A percentile compares a stretch with the other conserved stretches of the same genome.
phyloP scores from a whole-genome alignment of 768 basidiomycete species.

The Termitomyces eurrhizus region DNA sequence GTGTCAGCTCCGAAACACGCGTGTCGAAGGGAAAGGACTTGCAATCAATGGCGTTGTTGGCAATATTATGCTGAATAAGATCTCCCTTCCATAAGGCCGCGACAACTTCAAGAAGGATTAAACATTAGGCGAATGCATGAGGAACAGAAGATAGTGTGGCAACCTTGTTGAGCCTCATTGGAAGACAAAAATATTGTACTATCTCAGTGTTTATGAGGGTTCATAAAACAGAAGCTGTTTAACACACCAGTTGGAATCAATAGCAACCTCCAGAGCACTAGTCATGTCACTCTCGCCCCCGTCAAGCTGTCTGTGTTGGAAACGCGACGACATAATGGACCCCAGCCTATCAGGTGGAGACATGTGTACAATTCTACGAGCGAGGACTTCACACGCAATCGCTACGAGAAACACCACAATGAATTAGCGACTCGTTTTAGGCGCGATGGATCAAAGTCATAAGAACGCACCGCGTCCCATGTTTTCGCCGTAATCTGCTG shows the following conservation, averaged over 20 bases:
- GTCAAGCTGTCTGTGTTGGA: constrained; percentile 65
- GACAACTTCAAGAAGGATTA: constrained; percentile 50
- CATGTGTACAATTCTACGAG: constrained; percentile 73
- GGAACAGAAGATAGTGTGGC: constrained; percentile 10
- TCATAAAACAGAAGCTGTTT: not conserved
- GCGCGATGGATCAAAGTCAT: not conserved
- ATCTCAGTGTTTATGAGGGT: not conserved
- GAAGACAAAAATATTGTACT: constrained; percentile 86
- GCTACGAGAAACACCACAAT: constrained; percentile 35
- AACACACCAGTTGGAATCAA: constrained; percentile 81
- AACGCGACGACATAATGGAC: constrained; percentile 75
- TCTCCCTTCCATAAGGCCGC: constrained; percentile 80
- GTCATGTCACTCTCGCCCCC: constrained; percentile 71
- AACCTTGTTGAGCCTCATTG: constrained; percentile 79
- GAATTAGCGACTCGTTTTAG: constrained; percentile 1
- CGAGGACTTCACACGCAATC: constrained; percentile 79
- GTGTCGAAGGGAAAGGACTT: constrained; percentile 16
- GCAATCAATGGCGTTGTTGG: constrained; percentile 78
- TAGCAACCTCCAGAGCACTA: constrained; percentile 85
- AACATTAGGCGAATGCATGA: not conserved
- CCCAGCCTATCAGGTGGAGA: constrained; percentile 59
- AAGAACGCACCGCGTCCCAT: constrained; percentile 59
- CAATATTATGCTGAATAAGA: constrained; percentile 74
- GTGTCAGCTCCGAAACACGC: not conserved
- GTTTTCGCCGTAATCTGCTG: constrained; percentile 88